Evolutionary conservation across 2,329 filamentous ascomycete genomes (phyloP).

Genomic region (Westerdykella aurantiaca): DNA sequence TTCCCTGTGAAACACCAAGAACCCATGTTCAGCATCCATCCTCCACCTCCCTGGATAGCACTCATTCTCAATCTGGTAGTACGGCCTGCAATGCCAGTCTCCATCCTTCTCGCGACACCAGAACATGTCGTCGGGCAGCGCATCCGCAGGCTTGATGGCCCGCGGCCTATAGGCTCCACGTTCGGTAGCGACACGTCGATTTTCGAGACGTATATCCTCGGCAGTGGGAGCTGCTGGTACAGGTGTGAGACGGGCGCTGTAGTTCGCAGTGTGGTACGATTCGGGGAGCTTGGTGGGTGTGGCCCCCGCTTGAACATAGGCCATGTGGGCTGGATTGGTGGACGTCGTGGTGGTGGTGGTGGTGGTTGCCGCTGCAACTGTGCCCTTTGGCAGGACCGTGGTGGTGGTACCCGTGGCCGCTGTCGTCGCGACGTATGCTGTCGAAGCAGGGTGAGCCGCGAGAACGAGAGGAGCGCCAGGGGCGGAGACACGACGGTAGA

Average conservation of each 20-base stretch:
- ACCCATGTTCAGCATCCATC: conserved; percentile 31
- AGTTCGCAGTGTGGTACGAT: not conserved
- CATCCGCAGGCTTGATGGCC: conserved; percentile 30
- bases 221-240: conserved; percentile 1
- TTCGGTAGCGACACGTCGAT: conserved; percentile 25
- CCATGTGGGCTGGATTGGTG: conserved; percentile 6
- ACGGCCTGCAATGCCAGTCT: conserved; percentile 31
- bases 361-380: conserved; percentile 2
- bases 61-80: conserved; percentile 36
- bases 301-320: conserved; percentile 1
- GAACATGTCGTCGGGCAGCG: conserved; percentile 30
- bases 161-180: conserved; percentile 28
- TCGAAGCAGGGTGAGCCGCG: conserved; percentile 10
- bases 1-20: conserved; percentile 29
- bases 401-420: not conserved
- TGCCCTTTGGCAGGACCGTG: not conserved
- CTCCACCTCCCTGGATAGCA: conserved; percentile 34
- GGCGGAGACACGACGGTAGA: conserved; percentile 20
- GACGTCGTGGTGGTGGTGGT: conserved; percentile 17
- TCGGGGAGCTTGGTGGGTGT: conserved; percentile 1
- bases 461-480: conserved; percentile 3
- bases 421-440: conserved; percentile 1
- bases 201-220: conserved; percentile 27
- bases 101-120: conserved; percentile 36
- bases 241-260: not conserved